A percentile compares a stretch with the other conserved stretches of the same genome.
phyloP scores from a whole-genome alignment of 2,329 filamentous ascomycete genomes.

The Lojkania enalia region DNA sequence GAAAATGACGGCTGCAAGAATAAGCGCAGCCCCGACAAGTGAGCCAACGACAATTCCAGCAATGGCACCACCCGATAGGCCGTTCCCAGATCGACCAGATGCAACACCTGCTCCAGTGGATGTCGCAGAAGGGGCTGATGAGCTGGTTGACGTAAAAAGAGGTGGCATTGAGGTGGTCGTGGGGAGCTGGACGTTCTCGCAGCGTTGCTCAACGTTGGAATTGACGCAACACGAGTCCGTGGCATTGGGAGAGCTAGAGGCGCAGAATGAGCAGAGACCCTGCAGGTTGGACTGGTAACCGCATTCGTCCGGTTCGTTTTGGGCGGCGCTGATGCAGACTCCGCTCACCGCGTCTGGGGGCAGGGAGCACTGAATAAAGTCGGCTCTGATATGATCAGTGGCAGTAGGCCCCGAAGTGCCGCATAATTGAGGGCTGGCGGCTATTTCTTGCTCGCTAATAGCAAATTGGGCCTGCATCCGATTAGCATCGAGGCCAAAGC shows the following conservation, averaged over 20 bases:
- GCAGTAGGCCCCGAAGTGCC: conserved; percentile 66
- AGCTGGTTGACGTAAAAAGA: conserved; percentile 64
- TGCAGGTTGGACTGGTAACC: conserved; percentile 73
- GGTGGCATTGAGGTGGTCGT: conserved; percentile 65
- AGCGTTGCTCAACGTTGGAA: conserved; percentile 73
- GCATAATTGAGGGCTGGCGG: conserved; percentile 74
- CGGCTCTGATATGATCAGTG: conserved; percentile 78
- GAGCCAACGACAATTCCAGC: conserved; percentile 88
- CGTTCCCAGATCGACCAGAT: conserved; percentile 37
- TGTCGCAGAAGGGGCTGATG: conserved; percentile 53
- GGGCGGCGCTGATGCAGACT: conserved; percentile 72
- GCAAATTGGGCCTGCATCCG: conserved; percentile 71
- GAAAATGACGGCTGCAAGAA: conserved; percentile 66
- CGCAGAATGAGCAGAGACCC: conserved; percentile 87
- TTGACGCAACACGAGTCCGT: conserved; percentile 95
- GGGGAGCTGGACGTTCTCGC: conserved; percentile 76
- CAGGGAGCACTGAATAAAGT: conserved; percentile 86
- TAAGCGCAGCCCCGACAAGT: conserved; percentile 68
- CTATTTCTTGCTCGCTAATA: conserved; percentile 83
- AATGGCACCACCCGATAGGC: conserved; percentile 82
- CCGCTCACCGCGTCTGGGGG: conserved; percentile 77
- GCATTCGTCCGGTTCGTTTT: conserved; percentile 85
- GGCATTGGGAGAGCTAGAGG: conserved; percentile 79
- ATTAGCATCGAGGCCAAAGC: conserved; percentile 33
- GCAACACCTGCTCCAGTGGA: conserved; percentile 33